Evolutionary conservation across 805 yeast genomes (phyloP), one percentile per base, ranked within the genome.

Genomic region (Myxozyma nipponensis): DNA sequence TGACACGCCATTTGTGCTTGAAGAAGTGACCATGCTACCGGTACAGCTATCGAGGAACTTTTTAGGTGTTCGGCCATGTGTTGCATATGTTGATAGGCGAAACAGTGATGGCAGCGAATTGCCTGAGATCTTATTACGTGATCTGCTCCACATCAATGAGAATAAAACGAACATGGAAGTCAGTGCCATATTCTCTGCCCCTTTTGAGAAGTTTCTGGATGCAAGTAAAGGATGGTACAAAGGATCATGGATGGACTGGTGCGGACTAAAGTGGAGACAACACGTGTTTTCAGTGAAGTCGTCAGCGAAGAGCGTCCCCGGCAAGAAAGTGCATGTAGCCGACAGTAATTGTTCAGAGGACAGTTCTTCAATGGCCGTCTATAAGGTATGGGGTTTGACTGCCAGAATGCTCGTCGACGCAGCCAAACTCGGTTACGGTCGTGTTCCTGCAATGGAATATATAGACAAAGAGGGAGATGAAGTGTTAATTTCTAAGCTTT

Each of bases 41-140:
- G 76, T 88, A 48, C 90, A 87, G 63, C 66, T 91, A 18, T 84
- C 95, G 5, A 73, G 95, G 53, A 87, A 95, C 3, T 78, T 87
- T 52, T 73, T 86, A 35, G 87, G 88, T 10, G 97, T 91, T 2
- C 74, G 83, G 42, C 98, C 98, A 0, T 77, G 89, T 57, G 62
- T 72, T 5, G 71, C 63, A 5, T 63, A 50, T 49, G 44, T 64
- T 7, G 50, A 44, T 34, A 24, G 35, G 23, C 30, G 53, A 42
- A 41, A 28, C 23, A 21, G 22, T 15, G 22, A 46, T 10, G 49
- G 37, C 34, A 38, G 46, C 37, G 23, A 37, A 2, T 4, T 46
- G 13, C 17, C 34, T 25, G 46, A 50, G n/a, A 32, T 54, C 34
- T 39, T 44, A 26, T 28, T 54, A n/a, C 37, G 36, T 30, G 53